Percentiles rank a stretch among this genome's conserved stretches.
Evolutionary conservation across 73 alveolate genomes (phyloP).

Genomic region (Urostyla sp.): DNA sequence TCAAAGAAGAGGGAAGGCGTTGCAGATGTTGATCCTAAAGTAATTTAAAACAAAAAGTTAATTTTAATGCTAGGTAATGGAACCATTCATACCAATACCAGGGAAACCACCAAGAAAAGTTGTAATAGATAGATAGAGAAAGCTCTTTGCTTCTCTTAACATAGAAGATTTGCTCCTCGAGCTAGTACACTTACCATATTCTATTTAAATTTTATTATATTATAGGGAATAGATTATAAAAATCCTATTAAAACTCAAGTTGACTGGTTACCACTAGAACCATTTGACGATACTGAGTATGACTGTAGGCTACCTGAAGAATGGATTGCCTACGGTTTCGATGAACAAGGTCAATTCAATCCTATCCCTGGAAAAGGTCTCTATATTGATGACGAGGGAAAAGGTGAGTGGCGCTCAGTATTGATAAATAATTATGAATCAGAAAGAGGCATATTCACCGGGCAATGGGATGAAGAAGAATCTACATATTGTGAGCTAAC

Average conservation of each 20-base stretch:
- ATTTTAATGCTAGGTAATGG: constrained; percentile 67
- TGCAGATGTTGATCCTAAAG: constrained; percentile 88
- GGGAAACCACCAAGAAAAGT: constrained; percentile 98
- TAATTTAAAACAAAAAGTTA: neutral
- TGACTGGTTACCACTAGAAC: constrained; percentile 98
- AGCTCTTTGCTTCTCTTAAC: constrained; percentile 92
- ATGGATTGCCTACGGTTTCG: constrained; percentile 93
- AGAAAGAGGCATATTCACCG: constrained; percentile 80
- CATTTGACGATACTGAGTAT: constrained; percentile 98
- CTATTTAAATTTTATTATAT: constrained; percentile 44
- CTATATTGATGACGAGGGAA: constrained; percentile 89
- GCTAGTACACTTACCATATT: too few species aligned
- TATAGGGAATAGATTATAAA: constrained; percentile 87
- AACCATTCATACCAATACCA: constrained; percentile 97
- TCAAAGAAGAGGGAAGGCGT: constrained; percentile 80
- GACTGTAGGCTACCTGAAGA: constrained; percentile 98
- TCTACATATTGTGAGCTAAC: constrained; percentile 58
- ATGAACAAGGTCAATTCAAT: constrained; percentile 77
- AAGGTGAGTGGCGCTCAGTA: constrained; percentile 90
- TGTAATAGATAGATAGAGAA: constrained; percentile 96
- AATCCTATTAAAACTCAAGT: constrained; percentile 80
- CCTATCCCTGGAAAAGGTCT: constrained; percentile 95
- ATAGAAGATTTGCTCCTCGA: constrained; percentile 90
- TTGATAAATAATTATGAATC: constrained; percentile 77
- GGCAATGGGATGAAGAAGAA: constrained; percentile 89